Base-by-base conservation (phyloP, 768 basidiomycete genomes). In the Suillus discolor region DNA sequence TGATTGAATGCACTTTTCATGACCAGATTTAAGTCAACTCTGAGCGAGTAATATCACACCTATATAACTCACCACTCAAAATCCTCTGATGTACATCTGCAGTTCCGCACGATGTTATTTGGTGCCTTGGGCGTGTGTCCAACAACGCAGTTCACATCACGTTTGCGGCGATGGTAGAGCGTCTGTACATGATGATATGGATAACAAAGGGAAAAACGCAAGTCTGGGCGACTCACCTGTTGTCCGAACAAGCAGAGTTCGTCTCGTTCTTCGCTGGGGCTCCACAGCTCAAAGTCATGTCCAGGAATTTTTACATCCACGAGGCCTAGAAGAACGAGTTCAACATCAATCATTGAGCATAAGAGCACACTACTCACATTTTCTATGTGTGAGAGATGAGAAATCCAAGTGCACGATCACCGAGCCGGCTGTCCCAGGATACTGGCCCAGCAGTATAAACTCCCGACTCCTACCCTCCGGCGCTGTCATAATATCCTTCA, bases 281-380 rank as follows among this genome's bases (percentile, higher is more conserved):
- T 95, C 97, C 97, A 99, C 2, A 97, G 79, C 74, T 99, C 96
- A 73, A 99, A 99, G 79, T 99, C 97, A 72, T 98, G 80, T 20
- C 83, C 84, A 11, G 96, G 90, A 72, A 97, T 80, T 1, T 93
- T 84, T 6, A 84, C 61, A 65, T 84, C 86, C 57, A 96, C 78
- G 1, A 82, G 78, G 76, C 96, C 96, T 97, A 65, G 1, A 39
- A 63, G 44, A 23, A 62, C 64, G 8, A 66, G 71, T 51, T 25
- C 28, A 25, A 42, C 28, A 25, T 20, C 20, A 63, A 23, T 20
- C 41, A 60, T 31, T 2, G 11, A 57, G 62, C 57, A 54, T 41
- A 2, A 18, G 63, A 16, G 16, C 45, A 38, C 12, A 42, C 7
- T 0, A 81, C 91, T 71, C 71, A 96, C 97, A 99, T 79, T 89